A percentile compares a stretch with the other conserved stretches of the same genome.
Conservation (phyloP, 2,329 filamentous ascomycete species). For the Phoma sp. region DNA sequence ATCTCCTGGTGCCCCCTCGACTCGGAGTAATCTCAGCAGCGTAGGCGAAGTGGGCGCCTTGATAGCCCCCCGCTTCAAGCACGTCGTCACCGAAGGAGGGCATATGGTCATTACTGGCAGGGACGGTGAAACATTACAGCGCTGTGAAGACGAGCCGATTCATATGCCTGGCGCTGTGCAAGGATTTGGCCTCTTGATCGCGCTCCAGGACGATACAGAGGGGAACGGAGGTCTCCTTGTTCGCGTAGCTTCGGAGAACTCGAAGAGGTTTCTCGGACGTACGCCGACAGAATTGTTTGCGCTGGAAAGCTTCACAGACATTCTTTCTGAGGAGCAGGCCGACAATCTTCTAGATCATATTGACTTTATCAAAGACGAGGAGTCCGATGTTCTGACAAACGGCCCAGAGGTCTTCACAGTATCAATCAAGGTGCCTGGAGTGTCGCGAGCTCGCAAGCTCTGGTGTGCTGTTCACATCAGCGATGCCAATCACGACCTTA, state of each 20-base stretch:
- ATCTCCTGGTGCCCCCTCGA: slow-evolving; percentile 38
- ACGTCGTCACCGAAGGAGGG: slow-evolving; percentile 75
- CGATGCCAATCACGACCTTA: slow-evolving; percentile 64
- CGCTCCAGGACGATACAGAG: slow-evolving; percentile 71
- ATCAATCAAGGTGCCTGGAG: slow-evolving; percentile 65
- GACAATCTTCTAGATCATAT: slow-evolving; percentile 86
- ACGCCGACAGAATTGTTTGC: slow-evolving; percentile 76
- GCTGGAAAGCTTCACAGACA: slow-evolving; percentile 78
- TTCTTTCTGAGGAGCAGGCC: slow-evolving; percentile 80
- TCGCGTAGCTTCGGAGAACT: slow-evolving; percentile 82
- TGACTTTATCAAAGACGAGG: slow-evolving; percentile 85
- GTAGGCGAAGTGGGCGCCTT: slow-evolving; percentile 56
- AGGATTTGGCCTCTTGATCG: slow-evolving; percentile 77
- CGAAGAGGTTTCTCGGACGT: slow-evolving; percentile 74
- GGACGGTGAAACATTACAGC: slow-evolving; percentile 72
- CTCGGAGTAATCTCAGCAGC: slow-evolving; percentile 44
- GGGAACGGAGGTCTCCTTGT: slow-evolving; percentile 67
- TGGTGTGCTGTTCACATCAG: slow-evolving; percentile 89
- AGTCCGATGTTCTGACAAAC: slow-evolving; percentile 73
- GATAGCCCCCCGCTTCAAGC: slow-evolving; percentile 77
- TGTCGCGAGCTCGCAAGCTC: slow-evolving; percentile 66
- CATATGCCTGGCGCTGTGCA: slow-evolving; percentile 85
- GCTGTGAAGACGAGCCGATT: slow-evolving; percentile 90
- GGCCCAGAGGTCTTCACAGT: slow-evolving; percentile 88
- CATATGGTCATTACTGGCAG: slow-evolving; percentile 84